These are phyloP conservation scores for Globisporangium carolinianum DNA, from an alignment of 352 stramenopile species.

Conservation along the genomic window DNA sequence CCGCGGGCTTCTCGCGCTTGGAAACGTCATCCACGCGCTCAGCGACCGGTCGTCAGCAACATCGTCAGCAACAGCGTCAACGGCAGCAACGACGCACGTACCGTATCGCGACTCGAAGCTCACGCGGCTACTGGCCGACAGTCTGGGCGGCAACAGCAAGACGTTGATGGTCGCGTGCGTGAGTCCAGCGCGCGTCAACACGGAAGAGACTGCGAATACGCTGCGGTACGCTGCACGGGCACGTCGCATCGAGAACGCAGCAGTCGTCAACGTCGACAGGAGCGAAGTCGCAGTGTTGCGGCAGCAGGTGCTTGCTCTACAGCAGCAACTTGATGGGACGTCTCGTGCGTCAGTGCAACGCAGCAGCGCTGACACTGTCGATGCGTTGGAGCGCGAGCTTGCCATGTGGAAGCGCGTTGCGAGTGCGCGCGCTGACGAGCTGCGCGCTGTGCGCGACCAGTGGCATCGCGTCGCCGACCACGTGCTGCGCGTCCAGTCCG, in stretches of 20 bases:
- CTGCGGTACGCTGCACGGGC: slow-evolving; percentile 93
- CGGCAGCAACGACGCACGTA: slow-evolving; percentile 28
- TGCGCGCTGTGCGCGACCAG: slow-evolving; percentile 49
- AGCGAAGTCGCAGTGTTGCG: slow-evolving; percentile 63
- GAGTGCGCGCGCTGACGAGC: slow-evolving; percentile 27
- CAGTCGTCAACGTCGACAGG: slow-evolving; percentile 95
- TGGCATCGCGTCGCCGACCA: slow-evolving; percentile 58
- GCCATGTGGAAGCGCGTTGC: slow-evolving; percentile 25
- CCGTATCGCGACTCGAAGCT: slow-evolving; percentile 91
- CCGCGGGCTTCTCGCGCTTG: slow-evolving; percentile 89
- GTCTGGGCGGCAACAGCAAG: slow-evolving; percentile 87
- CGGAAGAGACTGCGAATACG: slow-evolving; percentile 94
- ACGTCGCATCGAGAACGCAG: slow-evolving; percentile 98
- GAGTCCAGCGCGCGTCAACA: slow-evolving; percentile 76
- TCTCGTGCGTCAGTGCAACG: neutral
- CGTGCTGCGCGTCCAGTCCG: slow-evolving; percentile 5
- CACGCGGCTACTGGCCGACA: slow-evolving; percentile 85
- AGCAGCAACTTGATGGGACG: neutral
- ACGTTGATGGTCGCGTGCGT: slow-evolving; percentile 88
- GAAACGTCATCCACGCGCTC: slow-evolving; percentile 94
- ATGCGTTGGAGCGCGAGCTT: slow-evolving; percentile 12
- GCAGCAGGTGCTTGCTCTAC: slow-evolving; percentile 44
- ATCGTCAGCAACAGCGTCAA: slow-evolving; percentile 11
- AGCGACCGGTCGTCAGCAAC: slow-evolving; percentile 33
- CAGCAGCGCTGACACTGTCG: neutral